Evolutionary conservation across 78 protist species (phyloP), one percentile per base, ranked within the genome.

Genomic region (Speleostelium caveatum): DNA sequence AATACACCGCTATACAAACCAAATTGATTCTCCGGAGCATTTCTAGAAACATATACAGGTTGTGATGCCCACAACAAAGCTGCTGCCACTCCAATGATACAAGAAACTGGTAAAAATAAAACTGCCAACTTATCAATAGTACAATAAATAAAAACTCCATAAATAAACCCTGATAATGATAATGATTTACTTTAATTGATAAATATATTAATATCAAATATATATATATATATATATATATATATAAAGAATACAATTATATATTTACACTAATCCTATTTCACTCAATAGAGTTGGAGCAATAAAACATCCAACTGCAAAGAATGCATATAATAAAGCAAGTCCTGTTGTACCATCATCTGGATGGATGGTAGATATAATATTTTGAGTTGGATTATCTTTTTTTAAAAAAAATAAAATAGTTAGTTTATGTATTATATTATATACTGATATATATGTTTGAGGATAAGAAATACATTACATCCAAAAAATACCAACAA

Each of bases 381-480:
- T 8, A 38, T 71, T 79, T 67, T 79, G 88, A 30, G 88, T 79
- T 79, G 88, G 88, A 17, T 63, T 30, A 56, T 60, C 73, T n/a
- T n/a, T n/a, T n/a, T n/a, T n/a, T n/a, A n/a, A n/a, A n/a, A n/a
- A n/a, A n/a, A 49, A 51, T 16, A 67, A 21, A 8, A 61, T 61
- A 22, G 67, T 28, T 21, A 22, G 67, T 28, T 21, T 26, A 8
- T 28, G 8, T 28, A n/a, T n/a, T n/a, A 26, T 8, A 28, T 61
- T 21, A 61, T 10, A 8, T 61, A 17, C 35, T 21, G 8, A 26
- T 22, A 21, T 61, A 16, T 10, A 22, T 61, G 12, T 26, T 28
- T 8, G 7, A 21, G 12, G 67, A 21, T 8, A 41, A 8, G 14
- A 39, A 41, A 3, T n/a, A 71, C 76, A n/a, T n/a, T 73, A 73